Base-by-base conservation (phyloP, 2,329 filamentous ascomycete genomes). In the Neopestalotiopsis sp. region DNA sequence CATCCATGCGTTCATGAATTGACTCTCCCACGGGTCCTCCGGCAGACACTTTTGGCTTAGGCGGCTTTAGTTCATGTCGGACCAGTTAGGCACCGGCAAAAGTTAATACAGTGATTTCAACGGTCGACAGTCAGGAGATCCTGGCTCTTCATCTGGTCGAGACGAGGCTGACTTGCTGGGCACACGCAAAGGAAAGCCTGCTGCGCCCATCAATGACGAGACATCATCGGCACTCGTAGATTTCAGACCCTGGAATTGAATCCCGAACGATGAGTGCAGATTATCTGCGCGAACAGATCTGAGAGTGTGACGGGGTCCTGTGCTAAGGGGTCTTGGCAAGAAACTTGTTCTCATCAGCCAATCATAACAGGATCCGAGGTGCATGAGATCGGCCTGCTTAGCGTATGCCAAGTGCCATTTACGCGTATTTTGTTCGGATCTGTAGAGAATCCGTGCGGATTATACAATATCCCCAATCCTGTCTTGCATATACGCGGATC, bases 311-410 rank as follows among this genome's bases (percentile, higher is more conserved):
- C 10, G 45, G 17, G 45, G 17, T 52, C 45, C 45, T n/a, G 45
- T 38, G 34, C 34, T 7, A 38, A 38, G 45, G 45, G 45, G 17
- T n/a, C 17, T 52, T 9, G 45, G 34, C 34, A 3, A 20, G n/a
- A n/a, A 20, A 52, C n/a, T 52, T 52, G 45, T 14, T 6, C 17
- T 52, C 14, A 10, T 20, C 14, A 52, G 45, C 45, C 45, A 52
- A 52, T 52, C 45, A 52, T 17, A 20, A n/a, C 17, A 52, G 45
- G 45, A 52, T 52, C 45, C 45, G 45, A 52, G n/a, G 45, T 52
- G 45, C 45, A 52, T 52, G 45, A 52, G 45, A 52, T 52, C 45
- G 45, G 45, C 45, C 45, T 52, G n/a, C 45, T 52, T 52, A 52
- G 45, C 45, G 45, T n/a, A 52, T 17, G 45, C 45, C 45, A 52